Base-by-base conservation (phyloP, 176 grass and related monocot genomes). In the Elymus sibiricus region DNA sequence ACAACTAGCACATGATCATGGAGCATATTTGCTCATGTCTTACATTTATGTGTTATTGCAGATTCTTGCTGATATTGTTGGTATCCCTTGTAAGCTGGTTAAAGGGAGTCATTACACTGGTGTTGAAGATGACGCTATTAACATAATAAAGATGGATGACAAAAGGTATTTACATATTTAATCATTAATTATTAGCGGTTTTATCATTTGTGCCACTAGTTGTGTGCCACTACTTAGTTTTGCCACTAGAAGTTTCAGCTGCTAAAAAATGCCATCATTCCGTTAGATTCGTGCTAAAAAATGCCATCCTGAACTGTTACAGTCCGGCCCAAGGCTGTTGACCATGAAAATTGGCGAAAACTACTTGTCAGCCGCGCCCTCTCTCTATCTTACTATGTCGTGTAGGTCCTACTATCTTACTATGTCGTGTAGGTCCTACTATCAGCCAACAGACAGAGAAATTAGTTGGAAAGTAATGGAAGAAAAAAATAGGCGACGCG, bases 51-150 rank as follows among this genome's bases (percentile, higher is more conserved):
- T 44, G 55, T 86, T 76, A 88, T 88, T 86, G 77, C 89, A 98
- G 95, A 94, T 98, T 82, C 91, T 98, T 85, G 93, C 95, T 67
- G 95, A 98, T 90, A 92, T 86, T 90, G 93, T 98, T 89, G 95
- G 89, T 80, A 93, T 98, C 90, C 91, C 84, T 87, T 98, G 95
- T 85, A 98, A 91, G 80, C 83, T 98, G 28, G 93, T 98, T 82
- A 98, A 98, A 86, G 93, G 95, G 76, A 95, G 95, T 77, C 89
- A 98, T 76, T 98, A 98, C 85, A 98, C 93, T 65, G 95, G 95
- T 79, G 85, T 92, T 58, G 95, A 95, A 70, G 91, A 98, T 88
- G 95, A 95, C 70, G 95, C 93, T 85, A 87, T 98, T 40, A 98
- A 92, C 65, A 92, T 98, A 79, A 90, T 98, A 88, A 95, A 98